These are phyloP conservation scores for Leccinum variicolor DNA, from an alignment of 768 basidiomycete genomes.

Conservation along the genomic window DNA sequence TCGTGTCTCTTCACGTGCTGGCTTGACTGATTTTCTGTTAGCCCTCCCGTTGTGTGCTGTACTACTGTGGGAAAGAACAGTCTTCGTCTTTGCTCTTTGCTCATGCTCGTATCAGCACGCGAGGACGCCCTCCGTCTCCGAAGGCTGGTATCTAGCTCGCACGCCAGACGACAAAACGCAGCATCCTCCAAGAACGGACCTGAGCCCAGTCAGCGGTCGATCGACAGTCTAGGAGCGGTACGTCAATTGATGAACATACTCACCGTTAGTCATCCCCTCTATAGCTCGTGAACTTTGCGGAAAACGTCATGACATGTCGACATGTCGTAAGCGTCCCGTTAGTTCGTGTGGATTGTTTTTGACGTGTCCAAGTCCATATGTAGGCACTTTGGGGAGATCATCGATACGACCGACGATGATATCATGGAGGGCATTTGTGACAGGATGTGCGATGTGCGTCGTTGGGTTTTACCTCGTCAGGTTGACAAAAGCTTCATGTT, in stretches of 20 bases:
- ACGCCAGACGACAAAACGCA: conserved; percentile 41
- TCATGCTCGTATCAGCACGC: conserved; percentile 46
- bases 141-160: conserved; percentile 46
- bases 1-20: background rate
- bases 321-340: conserved; percentile 55
- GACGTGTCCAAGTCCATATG: conserved; percentile 56
- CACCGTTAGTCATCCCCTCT: conserved; percentile 19
- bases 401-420: conserved; percentile 47
- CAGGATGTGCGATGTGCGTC: conserved; percentile 76
- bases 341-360: background rate
- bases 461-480: background rate
- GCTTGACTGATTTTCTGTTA: conserved; percentile 24
- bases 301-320: conserved; percentile 57
- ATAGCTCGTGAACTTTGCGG: conserved; percentile 53
- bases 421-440: conserved; percentile 55
- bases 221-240: conserved; percentile 63
- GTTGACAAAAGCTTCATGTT: background rate
- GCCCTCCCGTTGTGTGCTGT: conserved; percentile 79
- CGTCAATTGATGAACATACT: conserved; percentile 9
- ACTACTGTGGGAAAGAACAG: conserved; percentile 57
- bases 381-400: conserved; percentile 73
- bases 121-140: conserved; percentile 64
- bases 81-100: background rate
- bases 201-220: conserved; percentile 63
- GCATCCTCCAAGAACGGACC: conserved; percentile 48